Evolutionary conservation across 176 grass and related monocot genomes (phyloP).

Genomic region (Oryza glaberrima): DNA sequence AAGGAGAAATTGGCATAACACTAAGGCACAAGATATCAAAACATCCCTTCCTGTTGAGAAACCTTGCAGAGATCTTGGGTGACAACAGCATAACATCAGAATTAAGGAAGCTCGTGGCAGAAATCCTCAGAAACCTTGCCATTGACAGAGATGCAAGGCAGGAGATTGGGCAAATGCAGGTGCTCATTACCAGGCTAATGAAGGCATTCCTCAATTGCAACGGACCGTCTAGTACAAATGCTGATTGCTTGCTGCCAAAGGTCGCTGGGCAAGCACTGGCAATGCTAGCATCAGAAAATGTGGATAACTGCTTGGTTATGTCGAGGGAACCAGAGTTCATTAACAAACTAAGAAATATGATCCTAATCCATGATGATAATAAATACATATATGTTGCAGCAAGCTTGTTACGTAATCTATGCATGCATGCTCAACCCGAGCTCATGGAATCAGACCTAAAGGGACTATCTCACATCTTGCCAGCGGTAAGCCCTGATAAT

Average conservation of each 20-base stretch:
- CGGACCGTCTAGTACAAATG: neutral
- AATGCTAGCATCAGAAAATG: no score
- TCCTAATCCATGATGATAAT: neutral
- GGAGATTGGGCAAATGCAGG: neutral
- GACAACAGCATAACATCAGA: neutral
- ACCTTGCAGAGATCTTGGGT: no score
- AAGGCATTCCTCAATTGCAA: neutral
- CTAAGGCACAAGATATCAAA: no score
- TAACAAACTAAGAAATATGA: constrained; percentile 6
- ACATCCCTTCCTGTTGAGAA: no score
- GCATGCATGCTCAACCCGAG: neutral
- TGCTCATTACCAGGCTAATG: neutral
- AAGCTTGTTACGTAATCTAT: constrained; percentile 9
- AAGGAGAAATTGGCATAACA: no score
- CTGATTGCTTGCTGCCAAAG: neutral
- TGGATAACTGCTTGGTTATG: constrained; percentile 3
- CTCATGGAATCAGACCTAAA: neutral
- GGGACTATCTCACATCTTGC: constrained; percentile 9
- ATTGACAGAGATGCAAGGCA: neutral
- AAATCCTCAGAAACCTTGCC: constrained; percentile 10
- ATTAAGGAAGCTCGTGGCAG: neutral
- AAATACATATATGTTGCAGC: neutral
- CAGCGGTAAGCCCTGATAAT: no score
- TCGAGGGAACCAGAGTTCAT: neutral
- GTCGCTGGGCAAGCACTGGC: constrained; percentile 2